A percentile compares a stretch with the other conserved stretches of the same genome.
Conservation (phyloP, 1,284 basidiomycete species). For the Cerioporus squamosus region DNA sequence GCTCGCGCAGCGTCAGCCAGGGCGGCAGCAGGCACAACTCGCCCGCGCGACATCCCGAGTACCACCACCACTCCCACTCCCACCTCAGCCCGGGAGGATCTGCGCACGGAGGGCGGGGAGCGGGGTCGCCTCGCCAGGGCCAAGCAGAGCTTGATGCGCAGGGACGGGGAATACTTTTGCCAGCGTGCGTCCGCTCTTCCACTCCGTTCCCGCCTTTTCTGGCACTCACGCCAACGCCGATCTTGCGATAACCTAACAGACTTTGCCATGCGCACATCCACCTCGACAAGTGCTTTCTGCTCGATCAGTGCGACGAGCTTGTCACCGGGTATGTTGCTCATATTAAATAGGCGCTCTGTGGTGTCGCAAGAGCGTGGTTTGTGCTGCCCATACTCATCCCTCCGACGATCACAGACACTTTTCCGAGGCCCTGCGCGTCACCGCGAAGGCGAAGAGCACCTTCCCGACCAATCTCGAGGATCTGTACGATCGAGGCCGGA, state of each 20-base stretch:
- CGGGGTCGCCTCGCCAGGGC: conserved; percentile 6
- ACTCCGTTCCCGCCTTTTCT: conserved; percentile 3
- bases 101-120: neutral
- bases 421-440: conserved; percentile 56
- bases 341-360: neutral
- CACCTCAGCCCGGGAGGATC: neutral
- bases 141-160: conserved; percentile 43
- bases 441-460: conserved; percentile 50
- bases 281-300: conserved; percentile 70
- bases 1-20: conserved; percentile 10
- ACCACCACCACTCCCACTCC: neutral
- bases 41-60: conserved; percentile 18
- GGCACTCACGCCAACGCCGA: conserved; percentile 4
- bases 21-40: conserved; percentile 20
- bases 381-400: conserved; percentile 5
- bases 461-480: conserved; percentile 49
- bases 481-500: conserved; percentile 53
- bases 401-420: conserved; percentile 48
- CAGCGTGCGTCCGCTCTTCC: conserved; percentile 47
- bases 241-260: conserved; percentile 34
- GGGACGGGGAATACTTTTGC: conserved; percentile 50
- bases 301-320: conserved; percentile 55
- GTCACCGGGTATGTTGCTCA: conserved; percentile 47
- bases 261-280: conserved; percentile 69
- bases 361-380: neutral